Evolutionary conservation across 768 basidiomycete species (phyloP), one percentile per base, ranked within the genome.

Genomic region (Hygrophoropsis aurantiaca): DNA sequence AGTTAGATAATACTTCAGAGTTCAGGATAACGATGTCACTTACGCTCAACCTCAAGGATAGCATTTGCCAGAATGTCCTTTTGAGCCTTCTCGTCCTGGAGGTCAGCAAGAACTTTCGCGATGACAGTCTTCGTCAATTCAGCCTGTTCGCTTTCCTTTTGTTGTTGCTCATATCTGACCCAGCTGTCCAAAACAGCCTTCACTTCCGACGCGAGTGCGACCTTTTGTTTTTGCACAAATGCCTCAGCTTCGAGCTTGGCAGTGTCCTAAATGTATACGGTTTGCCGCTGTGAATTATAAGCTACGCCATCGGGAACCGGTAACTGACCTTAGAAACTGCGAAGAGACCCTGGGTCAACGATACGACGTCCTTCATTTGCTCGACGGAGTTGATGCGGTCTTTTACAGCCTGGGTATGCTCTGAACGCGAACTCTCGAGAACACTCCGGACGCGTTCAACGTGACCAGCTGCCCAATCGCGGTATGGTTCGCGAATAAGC

Each of bases 121-220:
- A 97, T 89, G 65, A 99, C 87, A 42, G 76, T 73, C 79, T 87
- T 84, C 54, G 93, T 87, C 47, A 99, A 84, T 42, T 91, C 89
- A 25, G 84, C 79, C 80, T 99, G 97, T 74, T 99, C 93, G 62
- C 81, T 87, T 77, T 99, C 94, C 78, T 97, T 93, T 64, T 83
- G 78, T 66, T 94, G 91, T 65, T 97, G 94, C 77, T 98, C 95
- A 71, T 85, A 94, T 65, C 97, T 89, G 47, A 94, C 95, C 94
- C 94, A 97, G 67, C 89, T 90, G 77, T 98, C 97, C 47, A 99
- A 82, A 33, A 98, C 94, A 24, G 85, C 59, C 74, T 97, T 98
- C 62, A 97, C 74, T 74, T 99, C 97, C 36, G 87, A 54, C 24
- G 94, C 84, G 61, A 98, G 73, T 35, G 81, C 84, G 49, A 86